These are phyloP conservation scores for Alternaria angustiovoidea DNA, from an alignment of 2,329 filamentous ascomycete genomes.

Conservation along the genomic window DNA sequence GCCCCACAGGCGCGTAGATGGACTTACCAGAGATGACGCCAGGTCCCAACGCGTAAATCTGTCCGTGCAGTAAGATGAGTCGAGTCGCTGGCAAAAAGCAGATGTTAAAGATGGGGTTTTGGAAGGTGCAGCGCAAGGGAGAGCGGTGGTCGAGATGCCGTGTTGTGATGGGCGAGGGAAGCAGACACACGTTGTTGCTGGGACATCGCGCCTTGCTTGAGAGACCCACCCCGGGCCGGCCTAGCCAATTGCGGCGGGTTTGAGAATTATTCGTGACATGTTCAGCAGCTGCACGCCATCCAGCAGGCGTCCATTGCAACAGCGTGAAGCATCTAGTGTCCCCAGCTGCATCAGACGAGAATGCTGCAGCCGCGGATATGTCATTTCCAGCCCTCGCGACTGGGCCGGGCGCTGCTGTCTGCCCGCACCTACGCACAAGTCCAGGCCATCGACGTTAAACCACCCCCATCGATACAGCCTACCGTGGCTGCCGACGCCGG, in stretches of 20 bases:
- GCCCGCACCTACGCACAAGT: conserved; percentile 63
- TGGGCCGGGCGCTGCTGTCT: conserved; percentile 57
- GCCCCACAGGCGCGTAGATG: conserved; percentile 45
- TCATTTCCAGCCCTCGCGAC: conserved; percentile 59
- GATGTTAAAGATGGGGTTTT: not conserved
- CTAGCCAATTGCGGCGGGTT: conserved; percentile 37
- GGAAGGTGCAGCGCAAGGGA: conserved; percentile 25
- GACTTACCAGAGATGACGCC: conserved; percentile 36
- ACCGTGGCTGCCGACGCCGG: conserved; percentile 39
- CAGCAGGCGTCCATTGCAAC: conserved; percentile 28
- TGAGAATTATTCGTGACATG: conserved; percentile 44
- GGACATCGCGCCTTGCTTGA: conserved; percentile 25
- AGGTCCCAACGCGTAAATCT: conserved; percentile 35
- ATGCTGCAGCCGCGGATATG: conserved; percentile 75
- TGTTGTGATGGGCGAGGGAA: conserved; percentile 27
- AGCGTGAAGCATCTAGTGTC: conserved; percentile 22
- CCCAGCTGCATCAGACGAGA: conserved; percentile 19
- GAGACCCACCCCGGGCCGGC: conserved; percentile 20
- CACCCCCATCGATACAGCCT: conserved; percentile 46
- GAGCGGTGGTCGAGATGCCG: conserved; percentile 6
- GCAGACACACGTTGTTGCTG: conserved; percentile 26
- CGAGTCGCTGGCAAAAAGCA: conserved; percentile 5
- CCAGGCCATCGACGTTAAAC: conserved; percentile 45
- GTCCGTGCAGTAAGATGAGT: conserved; percentile 9
- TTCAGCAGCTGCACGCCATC: conserved; percentile 31